phyloP scores from a whole-genome alignment of 2,329 filamentous ascomycete species.

The Fusarium sp. region DNA sequence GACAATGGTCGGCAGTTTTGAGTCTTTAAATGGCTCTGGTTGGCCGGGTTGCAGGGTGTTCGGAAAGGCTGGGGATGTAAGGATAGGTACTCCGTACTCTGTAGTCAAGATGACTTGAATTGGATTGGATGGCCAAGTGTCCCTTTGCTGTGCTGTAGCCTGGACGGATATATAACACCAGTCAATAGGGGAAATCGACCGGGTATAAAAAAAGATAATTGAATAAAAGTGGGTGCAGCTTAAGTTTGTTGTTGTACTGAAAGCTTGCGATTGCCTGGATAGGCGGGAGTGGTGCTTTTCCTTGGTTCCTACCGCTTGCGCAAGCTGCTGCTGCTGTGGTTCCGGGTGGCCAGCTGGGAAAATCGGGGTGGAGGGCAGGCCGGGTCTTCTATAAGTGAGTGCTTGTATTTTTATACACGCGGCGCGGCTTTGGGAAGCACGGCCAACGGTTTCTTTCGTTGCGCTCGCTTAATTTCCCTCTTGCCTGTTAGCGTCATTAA shows the following conservation, averaged over 20 bases:
- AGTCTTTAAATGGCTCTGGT: constrained; percentile 33
- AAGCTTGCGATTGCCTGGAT: constrained; percentile 31
- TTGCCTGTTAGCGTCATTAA: constrained; percentile 48
- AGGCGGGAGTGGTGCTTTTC: constrained; percentile 33
- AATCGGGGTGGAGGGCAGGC: constrained; percentile 58
- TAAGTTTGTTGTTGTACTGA: constrained; percentile 17
- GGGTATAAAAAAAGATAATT: constrained; percentile 17
- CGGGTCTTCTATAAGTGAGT: constrained; percentile 58
- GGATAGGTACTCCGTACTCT: constrained; percentile 17
- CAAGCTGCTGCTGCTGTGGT: constrained; percentile 39
- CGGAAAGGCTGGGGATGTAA: constrained; percentile 22
- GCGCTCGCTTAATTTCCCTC: constrained; percentile 53
- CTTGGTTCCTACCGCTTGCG: constrained; percentile 40
- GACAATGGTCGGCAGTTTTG: constrained; percentile 29
- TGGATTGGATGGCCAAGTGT: constrained; percentile 30
- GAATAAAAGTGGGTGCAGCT: constrained; percentile 31
- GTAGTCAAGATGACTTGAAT: constrained; percentile 18
- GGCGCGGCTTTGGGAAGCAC: constrained; percentile 43
- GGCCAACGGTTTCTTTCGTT: constrained; percentile 51
- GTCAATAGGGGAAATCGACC: constrained; percentile 12
- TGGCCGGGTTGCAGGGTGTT: constrained; percentile 40
- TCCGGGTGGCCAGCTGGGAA: constrained; percentile 47
- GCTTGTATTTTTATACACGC: constrained; percentile 60
- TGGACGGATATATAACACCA: constrained; percentile 27
- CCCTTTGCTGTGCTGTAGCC: constrained; percentile 10